Conservation (phyloP, 352 stramenopile genomes). For the Globisporangium irregulare region DNA sequence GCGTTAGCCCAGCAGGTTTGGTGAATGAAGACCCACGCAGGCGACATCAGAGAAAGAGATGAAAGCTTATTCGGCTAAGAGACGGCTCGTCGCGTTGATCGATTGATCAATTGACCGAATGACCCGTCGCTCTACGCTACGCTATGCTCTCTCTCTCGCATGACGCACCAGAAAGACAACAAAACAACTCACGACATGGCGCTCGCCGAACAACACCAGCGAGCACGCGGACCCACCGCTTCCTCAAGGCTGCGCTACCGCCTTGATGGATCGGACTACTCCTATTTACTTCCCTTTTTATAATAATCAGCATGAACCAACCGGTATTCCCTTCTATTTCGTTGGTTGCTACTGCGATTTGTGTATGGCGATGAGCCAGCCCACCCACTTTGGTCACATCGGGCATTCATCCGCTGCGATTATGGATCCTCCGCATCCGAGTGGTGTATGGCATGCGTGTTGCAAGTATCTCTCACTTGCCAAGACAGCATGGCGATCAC, state of each 20-base stretch:
- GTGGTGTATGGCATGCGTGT: no score
- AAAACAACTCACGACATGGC: slow-evolving; percentile 1
- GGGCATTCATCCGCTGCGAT: no score
- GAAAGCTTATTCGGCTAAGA: neutral
- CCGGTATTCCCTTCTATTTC: neutral
- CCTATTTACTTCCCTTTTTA: neutral
- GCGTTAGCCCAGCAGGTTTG: slow-evolving; percentile 29
- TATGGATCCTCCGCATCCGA: no score
- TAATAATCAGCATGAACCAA: neutral
- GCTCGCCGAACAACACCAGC: neutral
- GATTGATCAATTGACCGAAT: neutral
- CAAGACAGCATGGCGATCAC: no score
- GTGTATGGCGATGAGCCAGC: no score
- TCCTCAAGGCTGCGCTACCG: neutral
- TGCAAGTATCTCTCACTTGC: no score
- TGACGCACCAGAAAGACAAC: neutral
- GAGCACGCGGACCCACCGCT: neutral
- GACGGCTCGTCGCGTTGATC: neutral
- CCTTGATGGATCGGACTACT: neutral
- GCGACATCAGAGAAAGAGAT: neutral
- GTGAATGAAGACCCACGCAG: neutral
- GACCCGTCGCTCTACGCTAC: neutral
- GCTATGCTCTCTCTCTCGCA: neutral
- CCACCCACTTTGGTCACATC: no score
- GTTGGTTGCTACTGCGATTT: no score